A percentile compares a stretch with the other conserved stretches of the same genome.
Conservation (phyloP, 371 early-diverging fungal genomes). For the Thermomucor indicae-seudaticae region DNA sequence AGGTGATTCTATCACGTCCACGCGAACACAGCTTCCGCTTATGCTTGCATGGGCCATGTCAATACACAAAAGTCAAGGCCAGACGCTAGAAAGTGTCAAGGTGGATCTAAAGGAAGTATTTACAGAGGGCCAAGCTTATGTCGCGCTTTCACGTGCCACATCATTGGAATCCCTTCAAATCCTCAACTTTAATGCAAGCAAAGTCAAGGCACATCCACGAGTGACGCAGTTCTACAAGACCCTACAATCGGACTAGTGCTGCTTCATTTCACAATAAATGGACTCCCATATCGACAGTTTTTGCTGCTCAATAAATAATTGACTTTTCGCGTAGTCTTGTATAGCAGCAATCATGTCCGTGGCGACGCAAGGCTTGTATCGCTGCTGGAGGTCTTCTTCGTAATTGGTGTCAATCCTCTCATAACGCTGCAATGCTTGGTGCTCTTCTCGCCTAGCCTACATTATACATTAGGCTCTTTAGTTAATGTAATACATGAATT, state of each 20-base stretch:
- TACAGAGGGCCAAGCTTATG: constrained; percentile 89
- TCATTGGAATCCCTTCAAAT: constrained; percentile 66
- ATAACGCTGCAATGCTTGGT: constrained; percentile 17
- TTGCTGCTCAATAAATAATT: constrained; percentile 32
- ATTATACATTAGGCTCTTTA: no score
- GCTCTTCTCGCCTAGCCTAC: constrained; percentile 28
- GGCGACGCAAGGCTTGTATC: constrained; percentile 20
- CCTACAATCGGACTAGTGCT: neutral
- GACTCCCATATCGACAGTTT: constrained; percentile 26
- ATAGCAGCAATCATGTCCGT: constrained; percentile 23
- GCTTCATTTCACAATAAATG: constrained; percentile 5
- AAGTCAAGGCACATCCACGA: constrained; percentile 68
- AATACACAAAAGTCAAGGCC: constrained; percentile 91
- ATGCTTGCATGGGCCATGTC: constrained; percentile 66
- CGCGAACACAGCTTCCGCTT: constrained; percentile 61
- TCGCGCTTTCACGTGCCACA: constrained; percentile 80
- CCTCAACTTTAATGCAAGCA: constrained; percentile 60
- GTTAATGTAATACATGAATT: neutral
- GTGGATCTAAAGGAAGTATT: constrained; percentile 79
- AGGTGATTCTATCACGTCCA: constrained; percentile 18
- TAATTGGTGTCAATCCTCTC: constrained; percentile 29
- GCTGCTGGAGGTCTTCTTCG: constrained; percentile 25
- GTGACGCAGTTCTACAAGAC: constrained; percentile 60
- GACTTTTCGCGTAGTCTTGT: constrained; percentile 32
- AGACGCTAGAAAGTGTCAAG: constrained; percentile 78